These are phyloP conservation scores for Phlyctochytrium arcticum DNA, from an alignment of 192 early-diverging fungal genomes.

Conservation along the genomic window DNA sequence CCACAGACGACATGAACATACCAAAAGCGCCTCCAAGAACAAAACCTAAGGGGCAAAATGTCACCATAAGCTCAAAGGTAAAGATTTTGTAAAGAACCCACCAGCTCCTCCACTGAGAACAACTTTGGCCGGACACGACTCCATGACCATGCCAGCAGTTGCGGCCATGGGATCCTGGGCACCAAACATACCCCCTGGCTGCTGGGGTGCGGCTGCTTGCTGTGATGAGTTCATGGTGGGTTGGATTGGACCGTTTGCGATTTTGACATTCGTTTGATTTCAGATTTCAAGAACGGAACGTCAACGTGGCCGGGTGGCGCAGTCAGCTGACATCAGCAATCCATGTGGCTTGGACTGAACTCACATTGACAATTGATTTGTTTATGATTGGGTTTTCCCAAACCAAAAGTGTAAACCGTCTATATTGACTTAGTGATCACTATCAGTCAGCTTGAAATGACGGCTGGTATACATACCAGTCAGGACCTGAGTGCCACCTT, in stretches of 20 bases:
- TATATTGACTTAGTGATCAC: too few relatives aligned
- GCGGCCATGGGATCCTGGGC: constrained; percentile 17
- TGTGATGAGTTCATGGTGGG: not conserved
- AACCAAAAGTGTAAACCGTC: too few relatives aligned
- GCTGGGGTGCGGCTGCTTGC: not conserved
- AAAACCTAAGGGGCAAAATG: constrained; percentile 75
- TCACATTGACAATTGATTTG: too few relatives aligned
- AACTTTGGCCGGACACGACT: constrained; percentile 42
- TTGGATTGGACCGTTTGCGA: not conserved
- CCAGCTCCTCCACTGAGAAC: constrained; percentile 28
- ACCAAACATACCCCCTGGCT: constrained; percentile 18
- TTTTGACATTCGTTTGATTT: not conserved
- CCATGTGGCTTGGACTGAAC: too few relatives aligned
- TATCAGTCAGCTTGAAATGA: not conserved
- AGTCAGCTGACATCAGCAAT: too few relatives aligned
- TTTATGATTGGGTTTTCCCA: too few relatives aligned
- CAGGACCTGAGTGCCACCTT: constrained; percentile 23
- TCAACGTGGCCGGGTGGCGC: too few relatives aligned
- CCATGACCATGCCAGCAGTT: constrained; percentile 26
- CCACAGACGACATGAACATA: constrained; percentile 86
- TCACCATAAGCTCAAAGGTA: not conserved
- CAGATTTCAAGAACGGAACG: too few relatives aligned
- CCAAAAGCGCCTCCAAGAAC: constrained; percentile 88
- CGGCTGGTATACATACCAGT: constrained; percentile 2
- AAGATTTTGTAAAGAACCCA: constrained; percentile 1